Evolutionary conservation across 225 moss, liverwort and hornwort genomes (phyloP).

Genomic region (Marchantia paleacea): DNA sequence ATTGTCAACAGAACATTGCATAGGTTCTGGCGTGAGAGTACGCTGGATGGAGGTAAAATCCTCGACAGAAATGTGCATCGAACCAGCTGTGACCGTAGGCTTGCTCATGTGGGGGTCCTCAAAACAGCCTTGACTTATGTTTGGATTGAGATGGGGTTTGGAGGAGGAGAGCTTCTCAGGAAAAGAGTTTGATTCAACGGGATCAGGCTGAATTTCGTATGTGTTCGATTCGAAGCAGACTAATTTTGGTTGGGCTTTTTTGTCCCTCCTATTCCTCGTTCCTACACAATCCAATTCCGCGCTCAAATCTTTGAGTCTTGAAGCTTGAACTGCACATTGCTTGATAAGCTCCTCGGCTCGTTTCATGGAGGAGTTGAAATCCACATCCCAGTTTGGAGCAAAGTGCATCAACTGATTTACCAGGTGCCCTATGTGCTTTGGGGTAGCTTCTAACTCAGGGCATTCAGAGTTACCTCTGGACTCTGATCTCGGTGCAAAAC

Average conservation of each 20-base stretch:
- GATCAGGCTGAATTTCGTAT: neutral
- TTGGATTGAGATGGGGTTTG: neutral
- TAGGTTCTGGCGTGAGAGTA: neutral
- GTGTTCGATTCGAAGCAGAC: neutral
- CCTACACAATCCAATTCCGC: conserved; percentile 27
- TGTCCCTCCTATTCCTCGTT: neutral
- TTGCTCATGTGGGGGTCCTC: too few relatives aligned
- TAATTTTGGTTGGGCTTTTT: neutral
- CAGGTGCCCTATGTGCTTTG: conserved; percentile 4
- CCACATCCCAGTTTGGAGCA: conserved; percentile 24
- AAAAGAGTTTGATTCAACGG: conserved; percentile 6
- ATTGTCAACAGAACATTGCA: neutral
- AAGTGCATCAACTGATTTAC: conserved; percentile 27
- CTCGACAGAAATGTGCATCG: neutral
- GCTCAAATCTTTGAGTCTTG: conserved; percentile 37
- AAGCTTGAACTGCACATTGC: conserved; percentile 28
- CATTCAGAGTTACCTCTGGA: neutral
- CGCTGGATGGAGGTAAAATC: neutral
- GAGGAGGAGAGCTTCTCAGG: neutral
- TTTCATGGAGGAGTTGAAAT: conserved; percentile 34
- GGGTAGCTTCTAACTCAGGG: neutral
- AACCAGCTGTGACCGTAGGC: neutral
- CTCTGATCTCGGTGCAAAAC: neutral
- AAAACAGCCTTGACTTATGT: neutral
- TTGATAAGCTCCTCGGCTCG: conserved; percentile 29